Percentiles rank a stretch among this genome's conserved stretches.
Conservation (phyloP, 2,329 filamentous ascomycete genomes). For the Exophiala sideris region DNA sequence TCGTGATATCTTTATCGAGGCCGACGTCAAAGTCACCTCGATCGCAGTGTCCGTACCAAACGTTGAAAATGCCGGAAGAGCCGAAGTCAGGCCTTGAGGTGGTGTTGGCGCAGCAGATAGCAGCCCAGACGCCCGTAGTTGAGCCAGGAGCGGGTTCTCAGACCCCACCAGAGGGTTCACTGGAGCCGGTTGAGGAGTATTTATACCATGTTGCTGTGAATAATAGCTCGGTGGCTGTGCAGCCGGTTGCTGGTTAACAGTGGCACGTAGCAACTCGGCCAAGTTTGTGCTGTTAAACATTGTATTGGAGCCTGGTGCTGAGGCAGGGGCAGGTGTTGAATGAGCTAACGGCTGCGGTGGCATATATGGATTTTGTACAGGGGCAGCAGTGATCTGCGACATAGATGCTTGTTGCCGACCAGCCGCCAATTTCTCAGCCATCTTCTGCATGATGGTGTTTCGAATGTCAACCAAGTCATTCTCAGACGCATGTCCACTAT, state of each 20-base stretch:
- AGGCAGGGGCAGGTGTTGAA: slow-evolving; percentile 30
- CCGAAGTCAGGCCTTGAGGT: slow-evolving; percentile 39
- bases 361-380: slow-evolving; percentile 32
- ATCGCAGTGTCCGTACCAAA: slow-evolving; percentile 33
- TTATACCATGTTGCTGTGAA: slow-evolving; percentile 10
- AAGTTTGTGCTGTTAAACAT: slow-evolving; percentile 43
- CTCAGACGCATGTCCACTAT: slow-evolving; percentile 24
- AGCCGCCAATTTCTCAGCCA: slow-evolving; percentile 47
- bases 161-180: slow-evolving; percentile 36
- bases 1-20: slow-evolving; percentile 73
- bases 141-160: slow-evolving; percentile 62
- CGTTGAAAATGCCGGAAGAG: slow-evolving; percentile 23
- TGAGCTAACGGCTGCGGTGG: slow-evolving; percentile 32
- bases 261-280: slow-evolving; percentile 44
- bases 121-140: slow-evolving; percentile 66
- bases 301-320: slow-evolving; percentile 28
- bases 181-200: slow-evolving; percentile 15
- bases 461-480: slow-evolving; percentile 26
- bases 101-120: slow-evolving; percentile 50
- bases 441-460: slow-evolving; percentile 25
- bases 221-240: slow-evolving; percentile 27
- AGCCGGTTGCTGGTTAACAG: slow-evolving; percentile 46
- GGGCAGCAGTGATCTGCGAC: slow-evolving; percentile 32
- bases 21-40: slow-evolving; percentile 54
- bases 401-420: slow-evolving; percentile 34